Evolutionary conservation across 345 rosid genomes (phyloP).

Genomic region (Eutrema heterophyllum): DNA sequence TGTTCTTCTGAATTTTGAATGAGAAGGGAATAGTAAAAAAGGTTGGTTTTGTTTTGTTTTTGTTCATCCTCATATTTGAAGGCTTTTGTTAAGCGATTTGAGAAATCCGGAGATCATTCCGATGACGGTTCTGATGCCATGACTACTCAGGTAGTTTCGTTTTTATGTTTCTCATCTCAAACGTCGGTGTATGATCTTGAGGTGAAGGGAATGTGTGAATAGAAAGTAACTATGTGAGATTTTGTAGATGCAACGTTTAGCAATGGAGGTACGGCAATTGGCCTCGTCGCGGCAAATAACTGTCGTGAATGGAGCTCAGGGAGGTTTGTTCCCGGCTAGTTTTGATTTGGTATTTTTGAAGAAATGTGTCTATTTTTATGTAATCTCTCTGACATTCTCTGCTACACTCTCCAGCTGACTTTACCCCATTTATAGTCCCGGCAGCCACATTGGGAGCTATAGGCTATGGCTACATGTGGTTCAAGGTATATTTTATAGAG

Average conservation of each 20-base stretch:
- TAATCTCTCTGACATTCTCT: neutral
- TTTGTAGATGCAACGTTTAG: slow-evolving; percentile 57
- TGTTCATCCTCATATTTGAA: slow-evolving; percentile 7
- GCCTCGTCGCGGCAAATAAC: slow-evolving; percentile 69
- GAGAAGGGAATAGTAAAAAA: neutral
- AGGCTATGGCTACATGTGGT: slow-evolving; percentile 99
- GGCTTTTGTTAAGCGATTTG: slow-evolving; percentile 57
- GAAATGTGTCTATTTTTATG: neutral
- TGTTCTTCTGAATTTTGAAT: neutral
- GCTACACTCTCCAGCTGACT: slow-evolving; percentile 43
- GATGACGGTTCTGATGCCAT: slow-evolving; percentile 51
- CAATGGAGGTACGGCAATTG: slow-evolving; percentile 59
- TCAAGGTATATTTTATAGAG: slow-evolving; percentile 60
- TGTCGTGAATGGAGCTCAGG: slow-evolving; percentile 66
- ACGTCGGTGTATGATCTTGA: neutral
- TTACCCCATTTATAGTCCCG: slow-evolving; percentile 53
- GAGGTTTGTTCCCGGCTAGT: slow-evolving; percentile 25
- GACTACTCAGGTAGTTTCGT: neutral
- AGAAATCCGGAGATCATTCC: slow-evolving; percentile 47
- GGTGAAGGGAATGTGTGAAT: neutral
- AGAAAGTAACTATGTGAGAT: neutral
- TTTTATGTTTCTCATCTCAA: no score
- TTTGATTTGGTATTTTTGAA: neutral
- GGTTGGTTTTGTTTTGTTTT: neutral
- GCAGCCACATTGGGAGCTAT: slow-evolving; percentile 80